Evolutionary conservation across 306 rosid species (phyloP).

Genomic region (Sindora glabra): DNA sequence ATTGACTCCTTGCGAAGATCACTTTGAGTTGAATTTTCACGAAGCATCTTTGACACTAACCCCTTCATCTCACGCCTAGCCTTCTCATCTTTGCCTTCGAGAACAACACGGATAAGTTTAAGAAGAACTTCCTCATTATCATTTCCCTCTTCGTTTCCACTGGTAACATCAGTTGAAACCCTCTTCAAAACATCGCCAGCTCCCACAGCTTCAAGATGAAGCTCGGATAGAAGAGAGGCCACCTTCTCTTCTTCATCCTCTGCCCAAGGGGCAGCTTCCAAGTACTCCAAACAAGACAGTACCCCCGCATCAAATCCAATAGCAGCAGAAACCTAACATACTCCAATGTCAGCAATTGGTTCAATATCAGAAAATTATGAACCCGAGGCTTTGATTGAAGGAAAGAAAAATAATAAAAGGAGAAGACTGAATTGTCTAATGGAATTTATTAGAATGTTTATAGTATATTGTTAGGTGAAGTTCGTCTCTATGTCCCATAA

Average conservation of each 20-base stretch:
- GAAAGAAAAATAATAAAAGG: background rate
- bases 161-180: conserved; percentile 61
- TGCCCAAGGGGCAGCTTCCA: conserved; percentile 97
- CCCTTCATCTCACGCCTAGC: conserved; percentile 95
- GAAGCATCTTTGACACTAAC: conserved; percentile 88
- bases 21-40: conserved; percentile 65
- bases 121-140: conserved; percentile 82
- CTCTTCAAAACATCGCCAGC: conserved; percentile 91
- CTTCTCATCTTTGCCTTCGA: conserved; percentile 97
- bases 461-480: background rate
- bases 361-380: conserved; percentile 11
- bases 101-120: conserved; percentile 88
- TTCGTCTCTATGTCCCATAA: background rate
- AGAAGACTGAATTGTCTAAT: background rate
- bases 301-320: conserved; percentile 91
- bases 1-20: conserved; percentile 84
- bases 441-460: background rate
- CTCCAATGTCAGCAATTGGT: conserved; percentile 1
- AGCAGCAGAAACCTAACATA: conserved; percentile 78
- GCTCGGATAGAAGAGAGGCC: conserved; percentile 81
- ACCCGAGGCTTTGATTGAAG: background rate
- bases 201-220: conserved; percentile 77
- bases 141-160: conserved; percentile 61
- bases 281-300: conserved; percentile 89
- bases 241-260: conserved; percentile 99